Base-by-base conservation (phyloP, 1,139 yeast genomes). In the Blastobotrys buckinghamii region DNA sequence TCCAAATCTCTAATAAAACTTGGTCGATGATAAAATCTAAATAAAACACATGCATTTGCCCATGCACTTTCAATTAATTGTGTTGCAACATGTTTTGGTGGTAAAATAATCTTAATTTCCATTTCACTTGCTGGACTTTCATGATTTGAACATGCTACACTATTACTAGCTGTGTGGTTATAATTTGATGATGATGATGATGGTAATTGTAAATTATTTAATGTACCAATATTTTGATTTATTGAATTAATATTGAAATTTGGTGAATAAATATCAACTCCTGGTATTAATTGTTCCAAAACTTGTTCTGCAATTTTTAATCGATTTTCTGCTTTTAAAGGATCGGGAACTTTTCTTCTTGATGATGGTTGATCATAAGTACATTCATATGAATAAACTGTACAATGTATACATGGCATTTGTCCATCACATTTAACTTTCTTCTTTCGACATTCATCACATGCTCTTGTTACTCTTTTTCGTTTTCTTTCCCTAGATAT, bases 371-470 rank as follows among this genome's bases (percentile, higher is more conserved):
- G 84, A 59, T 82, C 82, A 60, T 83, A 84, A 0, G 89, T 76
- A 63, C 94, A 84, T 51, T 75, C 76, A 65, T 84, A 86, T 9
- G 88, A 81, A 66, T 88, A 89, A 1, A 88, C 96, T 0, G 96
- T 85, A 63, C 96, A 87, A 63, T 85, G 94, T 44, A 83, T 82
- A 67, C 96, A 88, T 1, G 95, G 95, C 58, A 81, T 82, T 61
- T 81, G 79, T 15, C 96, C 96, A 55, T 87, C 94, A 67, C 96
- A 88, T 61, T 84, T 84, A 58, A 87, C 90, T 66, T 88, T 88
- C 64, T 85, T 82, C 64, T 79, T 71, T 15, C 70, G 65, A 43
- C 94, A 88, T 52, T 81, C 81, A 59, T 84, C 92, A 65, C 96
- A 88, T 2, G 96, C 96, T 48, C 92, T 71, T 1, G 92, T 79